A percentile compares a stretch with the other conserved stretches of the same genome.
Conservation (phyloP, 1,284 basidiomycete genomes). For the Marasmius fiardii region DNA sequence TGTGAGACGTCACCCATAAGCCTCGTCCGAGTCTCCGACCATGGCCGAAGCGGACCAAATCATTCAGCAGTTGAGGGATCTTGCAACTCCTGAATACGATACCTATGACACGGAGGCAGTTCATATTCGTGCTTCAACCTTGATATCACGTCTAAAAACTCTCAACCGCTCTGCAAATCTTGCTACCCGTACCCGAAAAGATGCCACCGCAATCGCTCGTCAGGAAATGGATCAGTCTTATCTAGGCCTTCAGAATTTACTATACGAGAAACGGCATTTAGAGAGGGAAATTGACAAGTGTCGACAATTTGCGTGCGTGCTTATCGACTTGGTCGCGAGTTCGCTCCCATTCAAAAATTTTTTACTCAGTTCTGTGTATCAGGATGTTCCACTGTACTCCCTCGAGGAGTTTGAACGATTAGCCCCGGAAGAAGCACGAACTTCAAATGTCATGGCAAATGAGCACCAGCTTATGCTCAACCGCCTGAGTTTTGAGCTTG, state of each 20-base stretch:
- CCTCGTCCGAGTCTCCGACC: constrained; percentile 17
- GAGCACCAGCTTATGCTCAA: constrained; percentile 81
- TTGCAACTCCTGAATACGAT: constrained; percentile 45
- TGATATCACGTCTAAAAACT: constrained; percentile 72
- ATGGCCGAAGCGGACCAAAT: constrained; percentile 40
- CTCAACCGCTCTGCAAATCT: constrained; percentile 71
- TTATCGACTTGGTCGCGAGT: constrained; percentile 1
- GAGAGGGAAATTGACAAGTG: constrained; percentile 86
- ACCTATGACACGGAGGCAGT: constrained; percentile 48
- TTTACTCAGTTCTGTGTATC: constrained; percentile 66
- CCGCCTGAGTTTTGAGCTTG: constrained; percentile 76
- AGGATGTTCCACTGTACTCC: constrained; percentile 70
- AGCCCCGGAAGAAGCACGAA: constrained; percentile 64
- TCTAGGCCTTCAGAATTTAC: constrained; percentile 75
- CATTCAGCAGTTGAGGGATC: constrained; percentile 57
- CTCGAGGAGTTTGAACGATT: constrained; percentile 61
- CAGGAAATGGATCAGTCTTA: constrained; percentile 83
- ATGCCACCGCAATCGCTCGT: constrained; percentile 68
- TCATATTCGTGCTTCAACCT: constrained; percentile 63
- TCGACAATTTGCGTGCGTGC: constrained; percentile 76
- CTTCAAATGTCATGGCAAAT: constrained; percentile 55
- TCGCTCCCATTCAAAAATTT: constrained; percentile 10
- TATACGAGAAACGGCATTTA: constrained; percentile 80
- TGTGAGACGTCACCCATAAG: neutral
- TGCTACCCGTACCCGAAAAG: constrained; percentile 64